Evolutionary conservation across 176 grass and related monocot genomes (phyloP), one percentile per base, ranked within the genome.

Genomic region (Carex littledalei): DNA sequence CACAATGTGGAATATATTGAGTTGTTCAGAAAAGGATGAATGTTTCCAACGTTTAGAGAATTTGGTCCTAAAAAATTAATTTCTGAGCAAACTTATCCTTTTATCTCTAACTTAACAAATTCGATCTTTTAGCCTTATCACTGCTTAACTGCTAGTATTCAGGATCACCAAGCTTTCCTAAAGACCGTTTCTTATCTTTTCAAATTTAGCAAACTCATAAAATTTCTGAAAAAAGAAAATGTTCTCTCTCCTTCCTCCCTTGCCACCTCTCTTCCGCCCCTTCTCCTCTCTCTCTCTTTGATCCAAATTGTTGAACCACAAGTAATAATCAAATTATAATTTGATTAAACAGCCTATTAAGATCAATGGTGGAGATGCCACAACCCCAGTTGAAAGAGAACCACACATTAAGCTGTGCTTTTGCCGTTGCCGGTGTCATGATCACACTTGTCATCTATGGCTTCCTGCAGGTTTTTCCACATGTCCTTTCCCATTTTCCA

Each of bases 361-460:
- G 17, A 63, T 34, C 81, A 83, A 83, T 83, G 63, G 81, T 49
- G 13, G 81, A 83, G 64, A 54, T 53, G 63, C 39, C 21, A 15
- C 32, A 52, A 52, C 4, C 15, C 64, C 58, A 69, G 16, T 37
- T 61, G 62, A 53, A 67, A 24, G 81, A 83, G 60, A 83, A 83
- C 12, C 45, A 20, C 1, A 21, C 47, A 32, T 68, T 83, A 24
- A 65, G 64, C 2, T 83, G 81, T 60, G 22, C 64, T 67, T 52
- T 83, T 20, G 41, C 81, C 29, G 45, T 83, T 55, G 64, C 26
- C 3, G 81, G 81, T 67, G 64, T 83, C 32, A 83, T 83, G 81
- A 83, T 63, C 61, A 83, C 60, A 32, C 81, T 83, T 67, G 81
- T 83, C 20, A 83, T 83, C 63, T 83, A 83, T 3, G 81, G 81